phyloP scores from a whole-genome alignment of 495 filamentous ascomycete genomes.

The Aspergillus kassunensis region DNA sequence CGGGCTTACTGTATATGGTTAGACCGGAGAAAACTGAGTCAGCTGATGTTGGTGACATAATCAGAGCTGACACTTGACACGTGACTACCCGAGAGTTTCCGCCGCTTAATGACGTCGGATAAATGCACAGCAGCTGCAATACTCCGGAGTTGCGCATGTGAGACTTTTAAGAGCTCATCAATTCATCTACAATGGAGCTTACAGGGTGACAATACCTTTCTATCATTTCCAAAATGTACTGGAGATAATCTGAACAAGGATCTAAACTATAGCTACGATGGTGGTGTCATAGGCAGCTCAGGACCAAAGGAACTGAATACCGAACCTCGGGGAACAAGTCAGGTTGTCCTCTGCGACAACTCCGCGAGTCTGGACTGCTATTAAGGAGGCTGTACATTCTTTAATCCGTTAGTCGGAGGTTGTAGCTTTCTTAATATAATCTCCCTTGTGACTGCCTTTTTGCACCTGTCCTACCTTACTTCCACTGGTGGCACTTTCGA shows the following conservation, averaged over 20 bases:
- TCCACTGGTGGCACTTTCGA: neutral
- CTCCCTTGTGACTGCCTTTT: neutral
- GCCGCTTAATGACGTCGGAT: conserved; percentile 16
- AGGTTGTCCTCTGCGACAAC: too few species aligned
- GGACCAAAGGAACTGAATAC: conserved; percentile 5
- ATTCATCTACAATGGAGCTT: neutral
- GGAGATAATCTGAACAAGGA: too few species aligned
- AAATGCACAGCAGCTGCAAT: conserved; percentile 11
- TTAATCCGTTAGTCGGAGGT: neutral
- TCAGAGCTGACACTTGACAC: too few species aligned
- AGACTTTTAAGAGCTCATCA: neutral
- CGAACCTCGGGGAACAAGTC: conserved; percentile 19
- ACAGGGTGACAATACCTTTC: too few species aligned
- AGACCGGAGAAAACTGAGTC: conserved; percentile 22
- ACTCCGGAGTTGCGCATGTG: too few species aligned
- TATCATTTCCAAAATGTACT: too few species aligned
- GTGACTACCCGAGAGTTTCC: conserved; percentile 26
- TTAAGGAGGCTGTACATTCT: too few species aligned
- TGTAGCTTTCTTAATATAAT: neutral
- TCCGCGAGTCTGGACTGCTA: too few species aligned
- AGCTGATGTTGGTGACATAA: conserved; percentile 8
- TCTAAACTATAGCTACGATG: neutral
- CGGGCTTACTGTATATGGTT: conserved; percentile 20
- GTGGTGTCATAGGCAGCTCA: neutral
- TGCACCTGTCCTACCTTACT: neutral